Conservation (phyloP, 768 basidiomycete genomes). For the Suillus americanus region DNA sequence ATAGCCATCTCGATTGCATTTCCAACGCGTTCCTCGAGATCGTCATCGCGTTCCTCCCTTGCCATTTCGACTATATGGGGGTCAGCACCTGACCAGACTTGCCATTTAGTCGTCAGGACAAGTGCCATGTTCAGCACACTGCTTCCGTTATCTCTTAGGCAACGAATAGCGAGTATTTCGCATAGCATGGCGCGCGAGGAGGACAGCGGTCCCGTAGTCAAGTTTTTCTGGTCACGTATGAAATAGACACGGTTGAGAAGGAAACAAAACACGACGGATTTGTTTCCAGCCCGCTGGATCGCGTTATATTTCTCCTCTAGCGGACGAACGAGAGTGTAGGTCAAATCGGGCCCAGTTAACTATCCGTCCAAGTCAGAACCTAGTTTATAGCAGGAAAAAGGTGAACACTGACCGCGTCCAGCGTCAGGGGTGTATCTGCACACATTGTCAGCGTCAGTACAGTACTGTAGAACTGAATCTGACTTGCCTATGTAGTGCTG, state of each 20-base stretch:
- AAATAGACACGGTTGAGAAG: constrained; percentile 88
- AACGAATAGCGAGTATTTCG: constrained; percentile 84
- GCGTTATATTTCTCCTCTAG: constrained; percentile 83
- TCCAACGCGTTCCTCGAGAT: constrained; percentile 77
- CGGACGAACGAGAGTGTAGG: constrained; percentile 87
- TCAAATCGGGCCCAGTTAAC: constrained; percentile 84
- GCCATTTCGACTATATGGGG: constrained; percentile 55
- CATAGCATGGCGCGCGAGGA: constrained; percentile 78
- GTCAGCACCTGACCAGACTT: constrained; percentile 76
- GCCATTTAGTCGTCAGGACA: constrained; percentile 79
- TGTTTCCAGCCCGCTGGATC: constrained; percentile 72
- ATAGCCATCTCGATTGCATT: constrained; percentile 95
- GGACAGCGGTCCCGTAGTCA: constrained; percentile 69
- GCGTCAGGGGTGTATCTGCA: constrained; percentile 79
- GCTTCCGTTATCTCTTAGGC: constrained; percentile 70
- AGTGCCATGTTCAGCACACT: constrained; percentile 67
- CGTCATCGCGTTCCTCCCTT: constrained; percentile 64
- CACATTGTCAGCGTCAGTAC: constrained; percentile 3
- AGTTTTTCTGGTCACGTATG: constrained; percentile 63
- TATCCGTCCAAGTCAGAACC: constrained; percentile 31
- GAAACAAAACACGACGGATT: constrained; percentile 84
- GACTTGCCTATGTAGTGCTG: constrained; percentile 69
- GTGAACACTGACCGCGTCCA: constrained; percentile 63
- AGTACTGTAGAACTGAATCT: constrained; percentile 4
- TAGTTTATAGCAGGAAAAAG: background rate